Evolutionary conservation across 495 filamentous ascomycete genomes (phyloP), one percentile per base, ranked within the genome.

Genomic region (Cryomyces antarcticus): DNA sequence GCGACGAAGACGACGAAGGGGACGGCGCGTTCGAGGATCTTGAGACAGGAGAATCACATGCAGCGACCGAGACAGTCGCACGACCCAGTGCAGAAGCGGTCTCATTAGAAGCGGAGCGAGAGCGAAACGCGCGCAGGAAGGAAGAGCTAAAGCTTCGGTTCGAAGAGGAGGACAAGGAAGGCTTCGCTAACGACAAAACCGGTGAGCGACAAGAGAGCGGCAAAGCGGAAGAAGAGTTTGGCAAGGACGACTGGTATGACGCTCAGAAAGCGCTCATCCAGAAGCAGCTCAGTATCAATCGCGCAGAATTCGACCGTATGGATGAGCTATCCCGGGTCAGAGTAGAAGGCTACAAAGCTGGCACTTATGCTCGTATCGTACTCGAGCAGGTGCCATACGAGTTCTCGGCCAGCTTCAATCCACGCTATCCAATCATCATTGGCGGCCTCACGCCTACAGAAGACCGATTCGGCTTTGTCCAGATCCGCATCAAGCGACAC

Each of bases 211-310:
- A 68, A 41, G 72, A 75, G 51, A 70, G 64, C 29, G 76, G 68
- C 12, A 67, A 67, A 11, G 59, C 70, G 0, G 69, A 84, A 34
- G 68, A 72, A 38, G 74, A 89, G 53, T 96, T 93, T 52, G 92
- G 84, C 30, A 87, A 96, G 61, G 89, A 97, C 52, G 84, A 96
- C 37, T 97, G 92, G 92, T 96, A 96, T 56, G 87, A 96, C 55
- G 70, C 82, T 27, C 92, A 97, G 54, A 97, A 97, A 58, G 85
- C 92, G 27, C 71, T 80, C 51, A 71, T 96, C 46, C 80, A 95
- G 58, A 95, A 93, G 62, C 92, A 96, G 57, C 66, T 84, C 38
- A 75, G 82, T 45, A 93, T 97, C 68, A 97, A 97, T 63, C 82
- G 83, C 48, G 72, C 80, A 39, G 89, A 96, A 50, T 92, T 93